These are phyloP conservation scores for Diutina pseudorugosa DNA, from an alignment of 1,139 yeast genomes.

Conservation along the genomic window DNA sequence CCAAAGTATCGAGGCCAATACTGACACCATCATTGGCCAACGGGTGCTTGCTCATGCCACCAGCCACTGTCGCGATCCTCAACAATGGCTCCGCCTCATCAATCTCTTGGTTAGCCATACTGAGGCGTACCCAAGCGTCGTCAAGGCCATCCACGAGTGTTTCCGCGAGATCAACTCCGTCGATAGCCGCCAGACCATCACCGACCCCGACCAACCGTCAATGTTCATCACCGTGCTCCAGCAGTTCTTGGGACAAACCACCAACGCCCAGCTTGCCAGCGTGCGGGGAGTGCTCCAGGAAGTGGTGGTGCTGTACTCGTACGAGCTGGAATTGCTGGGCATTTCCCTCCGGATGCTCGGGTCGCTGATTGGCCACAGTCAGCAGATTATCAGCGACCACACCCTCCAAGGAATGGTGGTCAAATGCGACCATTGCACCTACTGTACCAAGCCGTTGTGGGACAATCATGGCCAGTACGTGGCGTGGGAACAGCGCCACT, in stretches of 20 bases:
- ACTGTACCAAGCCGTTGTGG: constrained; percentile 57
- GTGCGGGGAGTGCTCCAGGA: constrained; percentile 52
- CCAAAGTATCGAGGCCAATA: neutral
- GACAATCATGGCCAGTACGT: constrained; percentile 40
- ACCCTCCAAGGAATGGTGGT: constrained; percentile 52
- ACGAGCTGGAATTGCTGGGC: constrained; percentile 47
- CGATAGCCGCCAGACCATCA: neutral
- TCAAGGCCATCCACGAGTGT: constrained; percentile 27
- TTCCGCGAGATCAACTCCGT: constrained; percentile 31
- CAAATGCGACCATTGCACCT: constrained; percentile 43
- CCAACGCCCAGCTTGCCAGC: constrained; percentile 39
- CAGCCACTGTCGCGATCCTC: neutral
- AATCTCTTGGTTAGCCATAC: neutral
- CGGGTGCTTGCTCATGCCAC: neutral
- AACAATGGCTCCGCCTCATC: neutral
- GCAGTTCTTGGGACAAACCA: constrained; percentile 15
- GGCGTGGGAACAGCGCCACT: constrained; percentile 37
- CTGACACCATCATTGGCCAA: neutral
- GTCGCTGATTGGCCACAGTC: constrained; percentile 35
- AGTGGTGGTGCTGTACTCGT: constrained; percentile 50
- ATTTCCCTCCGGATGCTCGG: constrained; percentile 44
- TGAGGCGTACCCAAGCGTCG: neutral
- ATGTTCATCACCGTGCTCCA: constrained; percentile 7
- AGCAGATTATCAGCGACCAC: constrained; percentile 26
- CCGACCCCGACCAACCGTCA: neutral